These are phyloP conservation scores for Citrus trifoliata DNA, from an alignment of 345 rosid species.

Conservation along the genomic window DNA sequence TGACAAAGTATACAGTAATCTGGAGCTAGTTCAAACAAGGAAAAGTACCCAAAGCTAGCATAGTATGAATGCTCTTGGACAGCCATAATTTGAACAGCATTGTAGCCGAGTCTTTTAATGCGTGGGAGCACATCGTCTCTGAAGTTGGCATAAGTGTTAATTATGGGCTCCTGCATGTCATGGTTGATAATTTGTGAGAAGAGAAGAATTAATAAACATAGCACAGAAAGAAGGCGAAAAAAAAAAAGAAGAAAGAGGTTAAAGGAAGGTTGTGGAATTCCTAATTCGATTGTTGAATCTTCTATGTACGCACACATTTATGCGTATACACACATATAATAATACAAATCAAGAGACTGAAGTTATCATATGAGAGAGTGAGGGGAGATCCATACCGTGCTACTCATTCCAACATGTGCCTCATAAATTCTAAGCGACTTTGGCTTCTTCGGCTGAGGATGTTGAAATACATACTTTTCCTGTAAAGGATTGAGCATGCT, in stretches of 20 bases:
- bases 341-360: not conserved
- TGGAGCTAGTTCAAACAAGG: conserved; percentile 1
- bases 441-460: conserved; percentile 84
- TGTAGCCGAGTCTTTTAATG: conserved; percentile 86
- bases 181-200: conserved; percentile 15
- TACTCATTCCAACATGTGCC: conserved; percentile 98
- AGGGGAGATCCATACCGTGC: conserved; percentile 58
- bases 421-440: conserved; percentile 89
- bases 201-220: not conserved
- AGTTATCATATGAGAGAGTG: conserved; percentile 9
- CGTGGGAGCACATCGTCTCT: conserved; percentile 98
- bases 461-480: conserved; percentile 80
- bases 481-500: conserved; percentile 33
- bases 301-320: not conserved
- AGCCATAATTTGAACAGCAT: conserved; percentile 98
- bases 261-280: not conserved
- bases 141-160: conserved; percentile 82
- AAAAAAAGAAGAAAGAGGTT: not conserved
- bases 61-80: conserved; percentile 97
- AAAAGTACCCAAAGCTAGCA: conserved; percentile 91
- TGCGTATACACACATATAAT: not conserved
- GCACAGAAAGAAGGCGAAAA: not conserved
- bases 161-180: conserved; percentile 72
- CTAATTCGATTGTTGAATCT: not conserved
- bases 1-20: not conserved